These are phyloP conservation scores for Diatrype stigma DNA, from an alignment of 2,329 filamentous ascomycete genomes.

Conservation along the genomic window DNA sequence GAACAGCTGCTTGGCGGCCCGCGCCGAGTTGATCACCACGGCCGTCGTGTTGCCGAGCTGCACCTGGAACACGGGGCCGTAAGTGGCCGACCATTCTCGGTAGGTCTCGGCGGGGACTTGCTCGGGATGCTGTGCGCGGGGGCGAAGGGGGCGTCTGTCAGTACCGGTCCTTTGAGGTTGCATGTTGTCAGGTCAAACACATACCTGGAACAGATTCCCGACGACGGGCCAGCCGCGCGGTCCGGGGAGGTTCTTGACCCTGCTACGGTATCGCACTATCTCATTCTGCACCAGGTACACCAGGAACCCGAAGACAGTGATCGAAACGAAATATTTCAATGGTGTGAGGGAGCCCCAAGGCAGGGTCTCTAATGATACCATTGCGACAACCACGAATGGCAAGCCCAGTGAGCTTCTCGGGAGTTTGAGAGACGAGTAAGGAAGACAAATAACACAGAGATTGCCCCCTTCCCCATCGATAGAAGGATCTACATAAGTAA, in stretches of 20 bases:
- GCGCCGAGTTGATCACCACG: slow-evolving; percentile 52
- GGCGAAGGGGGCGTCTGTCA: too few relatives aligned
- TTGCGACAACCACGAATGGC: too few relatives aligned
- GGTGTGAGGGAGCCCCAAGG: not conserved
- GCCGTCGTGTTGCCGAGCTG: slow-evolving; percentile 54
- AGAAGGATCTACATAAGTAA: too few relatives aligned
- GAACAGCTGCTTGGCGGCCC: slow-evolving; percentile 46
- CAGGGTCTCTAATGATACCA: too few relatives aligned
- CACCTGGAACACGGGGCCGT: slow-evolving; percentile 51
- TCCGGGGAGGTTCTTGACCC: slow-evolving; percentile 12
- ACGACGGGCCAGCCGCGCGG: slow-evolving; percentile 13
- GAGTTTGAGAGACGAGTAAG: too few relatives aligned
- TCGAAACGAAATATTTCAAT: not conserved
- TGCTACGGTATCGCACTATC: slow-evolving; percentile 9
- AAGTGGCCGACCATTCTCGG: slow-evolving; percentile 44
- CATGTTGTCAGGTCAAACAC: too few relatives aligned
- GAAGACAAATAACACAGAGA: too few relatives aligned
- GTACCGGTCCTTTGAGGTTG: too few relatives aligned
- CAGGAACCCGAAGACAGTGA: slow-evolving; percentile 1
- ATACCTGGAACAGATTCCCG: slow-evolving; percentile 15
- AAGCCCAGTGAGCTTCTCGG: too few relatives aligned
- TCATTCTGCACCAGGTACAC: slow-evolving; percentile 13
- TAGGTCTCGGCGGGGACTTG: slow-evolving; percentile 44
- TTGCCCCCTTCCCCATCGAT: too few relatives aligned
- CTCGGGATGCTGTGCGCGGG: too few relatives aligned